Evolutionary conservation across 768 basidiomycete species (phyloP).

Genomic region (Lentinula edodes): DNA sequence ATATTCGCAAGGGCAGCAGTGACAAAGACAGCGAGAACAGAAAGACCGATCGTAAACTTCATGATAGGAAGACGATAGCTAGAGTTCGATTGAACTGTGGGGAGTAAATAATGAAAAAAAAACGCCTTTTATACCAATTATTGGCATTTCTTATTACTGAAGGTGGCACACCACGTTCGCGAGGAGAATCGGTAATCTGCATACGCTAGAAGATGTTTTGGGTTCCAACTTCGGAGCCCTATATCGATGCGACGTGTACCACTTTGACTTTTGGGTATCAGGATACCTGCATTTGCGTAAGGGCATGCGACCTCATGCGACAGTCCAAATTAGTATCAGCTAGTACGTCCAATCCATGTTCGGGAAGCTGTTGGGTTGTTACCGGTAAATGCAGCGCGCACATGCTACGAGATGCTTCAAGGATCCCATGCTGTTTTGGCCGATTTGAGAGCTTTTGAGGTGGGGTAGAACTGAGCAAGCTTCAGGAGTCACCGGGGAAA

Average conservation of each 20-base stretch:
- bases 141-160: neutral
- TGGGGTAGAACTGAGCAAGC: too few species aligned
- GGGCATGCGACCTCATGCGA: too few species aligned
- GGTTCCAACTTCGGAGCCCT: neutral
- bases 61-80: neutral
- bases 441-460: too few species aligned
- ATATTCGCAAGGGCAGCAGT: neutral
- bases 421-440: neutral
- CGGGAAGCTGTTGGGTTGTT: neutral
- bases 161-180: neutral
- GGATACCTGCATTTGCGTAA: neutral
- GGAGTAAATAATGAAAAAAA: too few species aligned
- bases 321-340: neutral
- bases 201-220: neutral
- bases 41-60: neutral
- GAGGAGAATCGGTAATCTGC: neutral
- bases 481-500: too few species aligned
- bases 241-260: neutral
- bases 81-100: neutral
- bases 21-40: neutral
- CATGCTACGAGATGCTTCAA: neutral
- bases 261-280: neutral
- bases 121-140: neutral
- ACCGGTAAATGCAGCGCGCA: neutral
- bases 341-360: neutral